Evolutionary conservation across 2,329 filamentous ascomycete genomes (phyloP).

Genomic region (Dichotomopilus funicola): DNA sequence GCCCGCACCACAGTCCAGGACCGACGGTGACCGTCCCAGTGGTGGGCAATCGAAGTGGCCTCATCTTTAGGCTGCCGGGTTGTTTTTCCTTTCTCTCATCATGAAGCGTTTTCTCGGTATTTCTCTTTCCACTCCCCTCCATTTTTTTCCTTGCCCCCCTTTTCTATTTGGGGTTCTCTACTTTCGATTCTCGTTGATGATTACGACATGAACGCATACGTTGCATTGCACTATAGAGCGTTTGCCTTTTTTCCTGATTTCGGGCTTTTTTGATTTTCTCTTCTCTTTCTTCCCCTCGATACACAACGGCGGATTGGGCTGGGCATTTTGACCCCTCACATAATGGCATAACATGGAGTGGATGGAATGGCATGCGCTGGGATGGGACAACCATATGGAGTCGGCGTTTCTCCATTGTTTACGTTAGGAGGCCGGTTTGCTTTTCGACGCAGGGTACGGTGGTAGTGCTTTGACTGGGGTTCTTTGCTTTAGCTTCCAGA

Average conservation of each 20-base stretch:
- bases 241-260: not conserved
- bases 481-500: too few relatives aligned
- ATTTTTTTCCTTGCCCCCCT: not conserved
- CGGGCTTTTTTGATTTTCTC: not conserved
- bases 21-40: too few relatives aligned
- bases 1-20: too few relatives aligned
- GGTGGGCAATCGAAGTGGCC: too few relatives aligned
- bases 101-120: not conserved
- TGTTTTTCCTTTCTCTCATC: too few relatives aligned
- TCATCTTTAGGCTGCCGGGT: too few relatives aligned
- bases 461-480: too few relatives aligned
- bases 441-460: too few relatives aligned
- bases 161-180: not conserved
- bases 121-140: not conserved
- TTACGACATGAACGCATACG: not conserved
- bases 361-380: not conserved
- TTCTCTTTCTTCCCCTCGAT: not conserved
- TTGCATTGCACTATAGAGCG: slow-evolving; percentile 5
- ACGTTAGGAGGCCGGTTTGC: too few relatives aligned
- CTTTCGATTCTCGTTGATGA: not conserved
- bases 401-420: not conserved
- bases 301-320: not conserved
- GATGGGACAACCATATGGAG: not conserved
- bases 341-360: not conserved
- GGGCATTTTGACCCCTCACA: not conserved